Base-by-base conservation (phyloP, 164 flowering plant species). In the Liriodendron chinense region DNA sequence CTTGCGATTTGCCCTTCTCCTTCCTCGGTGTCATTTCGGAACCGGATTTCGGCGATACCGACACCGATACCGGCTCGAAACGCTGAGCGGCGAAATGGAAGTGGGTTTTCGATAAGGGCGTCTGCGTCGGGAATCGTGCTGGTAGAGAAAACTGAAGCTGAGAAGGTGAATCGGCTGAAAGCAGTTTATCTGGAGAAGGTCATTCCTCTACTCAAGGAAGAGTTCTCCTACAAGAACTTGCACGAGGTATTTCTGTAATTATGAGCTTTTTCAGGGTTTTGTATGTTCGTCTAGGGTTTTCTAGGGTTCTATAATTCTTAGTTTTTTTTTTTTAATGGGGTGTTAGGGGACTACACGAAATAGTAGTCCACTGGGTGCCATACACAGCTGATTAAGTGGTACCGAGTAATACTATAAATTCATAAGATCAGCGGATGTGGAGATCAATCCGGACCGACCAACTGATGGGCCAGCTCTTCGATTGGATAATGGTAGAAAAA, bases 61-160 rank as follows among this genome's bases (percentile, higher is more conserved):
- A 18, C 76, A 12, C 82, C 82, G 1, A 61, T 63, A 12, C 81
- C 81, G 1, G 56, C 63, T 2, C 69, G 78, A 34, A 78, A 61
- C 0, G 78, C 75, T 20, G 20, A 26, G 9, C 47, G 18, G 25
- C 22, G 26, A 57, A 79, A 68, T 62, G 81, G 4, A 21, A 53
- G 47, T 25, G 78, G 82, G 65, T 72, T 87, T 0, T 72, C 85
- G 20, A 91, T 91, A 73, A 86, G 75, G 75, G 90, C 97, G 2
- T 65, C 67, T 18, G n/a, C 79, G n/a, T 65, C 86, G 0, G 83
- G 72, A 23, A 72, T 78, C 59, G 89, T 89, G 69, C 75, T 92
- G 82, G 99, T 95, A 75, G 98, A 95, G 75, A 88, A 88, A 79
- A 63, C 91, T 1, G 98, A 95, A 66, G 82, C 91, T 1, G 91